Base-by-base conservation (phyloP, 768 basidiomycete species). In the Auricularia heimuer region DNA sequence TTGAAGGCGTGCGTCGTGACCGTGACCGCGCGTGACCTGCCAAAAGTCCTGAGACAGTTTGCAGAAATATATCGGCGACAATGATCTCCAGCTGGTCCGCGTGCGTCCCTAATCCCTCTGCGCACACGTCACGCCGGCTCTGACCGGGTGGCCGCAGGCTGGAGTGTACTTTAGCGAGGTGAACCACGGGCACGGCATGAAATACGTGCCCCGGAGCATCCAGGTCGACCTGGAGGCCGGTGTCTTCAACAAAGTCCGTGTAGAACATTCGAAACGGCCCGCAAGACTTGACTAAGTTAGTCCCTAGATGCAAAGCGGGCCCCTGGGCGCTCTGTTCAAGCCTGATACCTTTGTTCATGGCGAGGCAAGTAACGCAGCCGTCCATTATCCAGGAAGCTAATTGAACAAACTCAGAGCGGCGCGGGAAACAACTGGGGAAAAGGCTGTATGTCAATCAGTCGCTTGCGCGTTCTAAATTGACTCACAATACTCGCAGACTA, bases 181-280 rank as follows among this genome's bases (percentile, higher is more conserved):
- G 11, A 64, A 64, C 54, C 37, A 45, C 2, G 63, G 65, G 35
- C 24, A 84, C 1, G 73, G 74, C 12, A 77, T 82, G 64, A 92
- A 92, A 77, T 95, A 90, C 69, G 91, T 98, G 6, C 95, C 95
- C 11, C 83, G 95, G 42, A 90, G 90, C 66, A 83, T 97, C 3
- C 93, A 94, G 73, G 77, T 97, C 68, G 95, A 98, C 79, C 79
- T 98, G 54, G 95, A 98, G 74, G 79, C 86, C 7, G 91, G 91
- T 10, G 95, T 97, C 10, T 86, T 88, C 72, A 85, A 95, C 68
- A 83, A 81, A 63, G 89, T 90, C 67, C 63, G 86, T 76, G 18
- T 14, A 39, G 47, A 51, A 51, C 10, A 45, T 18, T 63, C 29
- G 14, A 14, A 11, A 36, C 16, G 16, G n/a, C 62, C n/a, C 14